Base-by-base conservation (phyloP, 352 stramenopile species). In the Pythium pyrilobum region DNA sequence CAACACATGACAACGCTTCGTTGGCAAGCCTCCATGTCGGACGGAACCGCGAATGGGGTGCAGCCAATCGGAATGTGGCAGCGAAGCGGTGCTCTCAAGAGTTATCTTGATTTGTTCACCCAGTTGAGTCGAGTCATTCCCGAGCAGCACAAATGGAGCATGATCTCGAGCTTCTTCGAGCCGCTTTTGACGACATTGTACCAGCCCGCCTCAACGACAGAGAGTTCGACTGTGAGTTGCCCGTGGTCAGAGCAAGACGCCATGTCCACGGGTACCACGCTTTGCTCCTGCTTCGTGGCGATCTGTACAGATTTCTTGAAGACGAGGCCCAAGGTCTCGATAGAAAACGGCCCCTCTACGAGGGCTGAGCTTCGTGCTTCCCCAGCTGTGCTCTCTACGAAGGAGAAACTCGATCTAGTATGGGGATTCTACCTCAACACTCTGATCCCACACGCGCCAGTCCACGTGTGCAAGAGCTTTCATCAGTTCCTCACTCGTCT, bases 221-320 rank as follows among this genome's bases (percentile, higher is more conserved):
- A 89, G 47, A 72, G 70, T 29, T 90, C 81, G 4, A 83, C 67
- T 3, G 74, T 89, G 12, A 75, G 66, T 38, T 69, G 72, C 13
- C 82, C 82, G 10, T 95, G 85, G 85, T 66, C 70, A 2, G 76
- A 91, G 20, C 60, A 87, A 54, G 82, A 92, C 37, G 69, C 77
- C 1, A 45, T 84, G n/a, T 85, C 80, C 5, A 88, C 81, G 3
- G 82, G 82, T 9, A 87, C 74, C 3, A 82, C 77, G 2, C 66
- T 92, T 39, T 92, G 82, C 52, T 89, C 82, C 2, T 86, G 77
- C 49, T 92, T 92, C 50, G 82, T 92, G 8, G 79, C 76, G 11
- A 82, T 81, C 5, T 90, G 77, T 47, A 73, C 72, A 0, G 82
- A 89, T 40, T 89, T 84, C 16, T 43, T 92, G 24, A 87, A 87